Evolutionary conservation across 1,284 basidiomycete species (phyloP).

Genomic region (Wallemia mellicola): DNA sequence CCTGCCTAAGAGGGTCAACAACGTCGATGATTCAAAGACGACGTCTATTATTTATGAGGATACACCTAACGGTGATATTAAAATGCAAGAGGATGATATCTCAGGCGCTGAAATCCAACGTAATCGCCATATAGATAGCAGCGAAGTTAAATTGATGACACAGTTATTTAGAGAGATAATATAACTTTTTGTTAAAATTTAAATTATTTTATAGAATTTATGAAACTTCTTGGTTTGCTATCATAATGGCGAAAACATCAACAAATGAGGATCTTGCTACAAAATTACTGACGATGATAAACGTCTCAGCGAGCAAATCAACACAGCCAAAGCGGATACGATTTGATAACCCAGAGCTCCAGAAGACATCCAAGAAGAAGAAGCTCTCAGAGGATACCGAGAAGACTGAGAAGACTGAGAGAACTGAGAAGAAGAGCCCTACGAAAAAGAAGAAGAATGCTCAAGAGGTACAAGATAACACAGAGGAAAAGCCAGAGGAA

Average conservation of each 20-base stretch:
- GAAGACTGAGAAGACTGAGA: conserved; percentile 2
- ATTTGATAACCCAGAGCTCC: conserved; percentile 8
- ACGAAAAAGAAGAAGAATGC: conserved; percentile 5
- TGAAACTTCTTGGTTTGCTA: not conserved
- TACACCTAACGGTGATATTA: not conserved
- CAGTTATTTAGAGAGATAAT: not conserved
- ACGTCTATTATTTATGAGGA: not conserved
- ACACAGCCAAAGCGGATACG: conserved; percentile 7
- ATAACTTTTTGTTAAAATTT: not conserved
- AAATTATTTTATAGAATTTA: not conserved
- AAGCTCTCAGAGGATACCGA: conserved; percentile 1
- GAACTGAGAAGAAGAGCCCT: conserved; percentile 2
- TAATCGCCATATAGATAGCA: not conserved
- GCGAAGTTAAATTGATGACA: not conserved
- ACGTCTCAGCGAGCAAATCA: conserved; percentile 44
- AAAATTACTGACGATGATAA: conserved; percentile 66
- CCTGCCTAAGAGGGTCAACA: not conserved
- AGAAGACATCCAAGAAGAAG: conserved; percentile 5
- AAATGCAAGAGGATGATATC: not conserved
- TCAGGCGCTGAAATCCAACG: not conserved
- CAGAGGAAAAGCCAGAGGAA: conserved; percentile 2
- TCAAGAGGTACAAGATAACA: conserved; percentile 5
- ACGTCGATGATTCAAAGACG: not conserved
- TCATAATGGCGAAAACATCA: not conserved
- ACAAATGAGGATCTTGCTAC: conserved; percentile 5